These are phyloP conservation scores for Dactylorhiza incarnata DNA, from an alignment of 106 monocot genomes.

Conservation along the genomic window DNA sequence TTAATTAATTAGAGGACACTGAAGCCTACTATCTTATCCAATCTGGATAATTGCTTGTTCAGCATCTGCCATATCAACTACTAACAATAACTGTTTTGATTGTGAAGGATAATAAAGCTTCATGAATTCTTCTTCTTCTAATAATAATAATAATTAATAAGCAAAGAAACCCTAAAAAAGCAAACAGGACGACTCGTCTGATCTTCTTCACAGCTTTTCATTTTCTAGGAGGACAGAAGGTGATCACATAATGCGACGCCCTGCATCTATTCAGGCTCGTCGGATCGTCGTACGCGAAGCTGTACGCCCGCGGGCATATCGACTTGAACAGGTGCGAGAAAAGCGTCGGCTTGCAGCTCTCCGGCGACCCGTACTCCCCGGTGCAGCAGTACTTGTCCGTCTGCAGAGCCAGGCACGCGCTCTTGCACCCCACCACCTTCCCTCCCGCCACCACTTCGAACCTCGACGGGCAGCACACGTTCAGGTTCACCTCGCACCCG, in stretches of 20 bases:
- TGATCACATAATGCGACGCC: conserved; percentile 15
- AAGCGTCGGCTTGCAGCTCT: conserved; percentile 16
- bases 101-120: no score
- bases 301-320: conserved; percentile 18
- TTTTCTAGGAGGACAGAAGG: conserved; percentile 21
- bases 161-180: no score
- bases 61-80: no score
- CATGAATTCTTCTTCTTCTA: no score
- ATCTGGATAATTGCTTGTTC: no score
- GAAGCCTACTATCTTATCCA: no score
- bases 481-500: conserved; percentile 50
- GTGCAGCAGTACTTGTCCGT: conserved; percentile 25
- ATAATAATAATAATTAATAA: no score
- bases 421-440: conserved; percentile 52
- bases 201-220: background rate
- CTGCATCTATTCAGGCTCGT: conserved; percentile 19
- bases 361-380: conserved; percentile 16
- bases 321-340: conserved; percentile 24
- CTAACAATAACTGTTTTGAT: no score
- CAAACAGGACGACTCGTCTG: no score
- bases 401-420: conserved; percentile 34
- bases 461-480: conserved; percentile 44
- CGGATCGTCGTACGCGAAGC: conserved; percentile 18
- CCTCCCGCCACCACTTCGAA: conserved; percentile 34
- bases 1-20: no score